Evolutionary conservation across 805 yeast species (phyloP), one percentile per base, ranked within the genome.

Genomic region (Metschnikowia sp.): DNA sequence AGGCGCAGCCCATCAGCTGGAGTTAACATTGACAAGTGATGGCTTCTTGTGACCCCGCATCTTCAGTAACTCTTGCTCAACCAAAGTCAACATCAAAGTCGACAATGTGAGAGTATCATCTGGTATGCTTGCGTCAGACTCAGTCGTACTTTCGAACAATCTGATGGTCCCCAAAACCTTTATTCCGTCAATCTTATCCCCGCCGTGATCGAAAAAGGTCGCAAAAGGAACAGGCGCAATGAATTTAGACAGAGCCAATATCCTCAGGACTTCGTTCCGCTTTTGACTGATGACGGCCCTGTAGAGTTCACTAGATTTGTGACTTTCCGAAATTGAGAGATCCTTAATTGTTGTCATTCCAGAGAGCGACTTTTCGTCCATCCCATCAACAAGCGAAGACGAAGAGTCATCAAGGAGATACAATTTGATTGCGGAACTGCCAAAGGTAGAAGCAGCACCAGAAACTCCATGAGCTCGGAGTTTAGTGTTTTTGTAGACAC

Each of bases 381-480:
- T 44, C 13, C 56, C 59, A 44, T 64, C 66, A 5, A 56, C 55
- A 8, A 67, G 56, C 11, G 56, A 39, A 1, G 55, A 51, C n/a
- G 61, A 49, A 5, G 49, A 45, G 7, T 50, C 43, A 6, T 49
- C 41, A 50, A 67, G 47, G 11, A 63, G 58, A 38, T 51, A 59
- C 32, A 63, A 42, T 34, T 60, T 55, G 33, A 65, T 54, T n/a
- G 62, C 49, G 1, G 67, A 66, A 39, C 60, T 64, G 10, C 70
- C 70, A 50, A 68, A 68, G 2, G 71, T 65, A 22, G 72, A 65
- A 7, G 69, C 55, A 3, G 64, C 63, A 0, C 69, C 69, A 15
- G 71, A 59, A 1, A 65, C 63, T 2, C 72, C 72, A 39, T 56
- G 44, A 9, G 65, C 50, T 13, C 72, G 59, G 29, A 67, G 49